These are phyloP conservation scores for Geosiphon pyriformis DNA, from an alignment of 192 early-diverging fungal genomes.

Conservation along the genomic window DNA sequence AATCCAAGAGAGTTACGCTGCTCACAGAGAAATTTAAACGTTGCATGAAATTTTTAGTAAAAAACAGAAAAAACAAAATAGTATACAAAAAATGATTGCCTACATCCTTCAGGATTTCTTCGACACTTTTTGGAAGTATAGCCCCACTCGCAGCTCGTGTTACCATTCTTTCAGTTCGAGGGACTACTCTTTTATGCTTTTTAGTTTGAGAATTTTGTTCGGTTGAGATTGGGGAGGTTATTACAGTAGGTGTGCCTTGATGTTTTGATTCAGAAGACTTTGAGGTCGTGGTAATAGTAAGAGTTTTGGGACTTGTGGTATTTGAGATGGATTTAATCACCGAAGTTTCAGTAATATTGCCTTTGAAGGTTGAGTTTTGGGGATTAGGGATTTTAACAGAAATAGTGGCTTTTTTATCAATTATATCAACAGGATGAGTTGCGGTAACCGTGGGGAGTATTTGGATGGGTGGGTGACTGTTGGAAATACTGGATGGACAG, in stretches of 20 bases:
- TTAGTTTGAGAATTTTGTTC: constrained; percentile 36
- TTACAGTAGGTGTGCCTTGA: not conserved
- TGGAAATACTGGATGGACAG: too few relatives aligned
- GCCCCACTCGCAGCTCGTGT: constrained; percentile 56
- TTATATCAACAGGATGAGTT: too few relatives aligned
- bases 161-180: constrained; percentile 53
- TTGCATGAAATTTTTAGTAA: constrained; percentile 7
- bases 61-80: constrained; percentile 11
- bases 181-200: constrained; percentile 36
- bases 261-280: too few relatives aligned
- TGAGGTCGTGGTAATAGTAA: too few relatives aligned
- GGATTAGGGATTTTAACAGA: too few relatives aligned
- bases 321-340: too few relatives aligned
- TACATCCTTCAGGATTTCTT: constrained; percentile 43
- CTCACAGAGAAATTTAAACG: constrained; percentile 5
- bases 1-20: not conserved
- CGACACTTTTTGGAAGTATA: constrained; percentile 50
- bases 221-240: not conserved
- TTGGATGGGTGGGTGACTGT: too few relatives aligned
- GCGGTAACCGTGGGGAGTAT: too few relatives aligned
- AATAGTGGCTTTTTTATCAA: too few relatives aligned
- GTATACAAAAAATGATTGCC: not conserved
- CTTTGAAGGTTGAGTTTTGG: too few relatives aligned
- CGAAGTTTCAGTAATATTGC: too few relatives aligned
- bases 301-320: too few relatives aligned